phyloP scores from a whole-genome alignment of 148 eudicot species.

The Amaranthus cruentus region DNA sequence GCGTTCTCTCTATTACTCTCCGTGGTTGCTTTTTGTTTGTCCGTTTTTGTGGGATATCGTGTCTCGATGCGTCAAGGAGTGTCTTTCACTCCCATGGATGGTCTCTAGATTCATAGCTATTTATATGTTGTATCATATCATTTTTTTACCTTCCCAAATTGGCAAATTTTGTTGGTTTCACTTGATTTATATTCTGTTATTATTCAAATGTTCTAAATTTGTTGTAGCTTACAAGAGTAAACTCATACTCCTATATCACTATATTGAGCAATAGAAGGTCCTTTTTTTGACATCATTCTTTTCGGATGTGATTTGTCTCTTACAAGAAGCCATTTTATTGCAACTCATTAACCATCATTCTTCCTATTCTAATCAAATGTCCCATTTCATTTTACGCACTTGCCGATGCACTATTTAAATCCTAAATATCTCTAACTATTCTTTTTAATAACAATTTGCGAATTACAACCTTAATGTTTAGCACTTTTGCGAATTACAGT shows the following conservation, averaged over 20 bases:
- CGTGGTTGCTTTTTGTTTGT: slow-evolving; percentile 53
- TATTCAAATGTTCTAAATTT: slow-evolving; percentile 6
- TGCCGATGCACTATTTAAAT: too few relatives aligned
- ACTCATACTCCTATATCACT: background rate
- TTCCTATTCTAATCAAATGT: too few relatives aligned
- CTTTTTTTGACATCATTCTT: too few relatives aligned
- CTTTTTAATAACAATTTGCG: too few relatives aligned
- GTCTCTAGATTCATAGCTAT: slow-evolving; percentile 30
- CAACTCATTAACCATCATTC: too few relatives aligned
- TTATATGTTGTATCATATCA: slow-evolving; percentile 10
- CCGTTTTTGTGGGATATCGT: slow-evolving; percentile 50
- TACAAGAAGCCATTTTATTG: too few relatives aligned
- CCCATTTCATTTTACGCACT: too few relatives aligned
- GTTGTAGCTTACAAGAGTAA: background rate
- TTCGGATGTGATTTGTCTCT: too few relatives aligned
- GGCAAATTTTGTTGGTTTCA: slow-evolving; percentile 1
- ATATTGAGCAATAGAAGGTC: too few relatives aligned
- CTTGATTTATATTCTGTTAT: slow-evolving; percentile 16
- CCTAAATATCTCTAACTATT: too few relatives aligned
- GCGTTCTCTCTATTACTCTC: slow-evolving; percentile 71
- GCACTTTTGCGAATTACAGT: too few relatives aligned
- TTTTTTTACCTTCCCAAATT: background rate
- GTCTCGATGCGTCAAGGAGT: slow-evolving; percentile 25
- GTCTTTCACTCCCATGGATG: slow-evolving; percentile 42
- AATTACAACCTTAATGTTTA: too few relatives aligned